phyloP scores from a whole-genome alignment of 2,329 filamentous ascomycete genomes.

The Tolypocladium tundrense region DNA sequence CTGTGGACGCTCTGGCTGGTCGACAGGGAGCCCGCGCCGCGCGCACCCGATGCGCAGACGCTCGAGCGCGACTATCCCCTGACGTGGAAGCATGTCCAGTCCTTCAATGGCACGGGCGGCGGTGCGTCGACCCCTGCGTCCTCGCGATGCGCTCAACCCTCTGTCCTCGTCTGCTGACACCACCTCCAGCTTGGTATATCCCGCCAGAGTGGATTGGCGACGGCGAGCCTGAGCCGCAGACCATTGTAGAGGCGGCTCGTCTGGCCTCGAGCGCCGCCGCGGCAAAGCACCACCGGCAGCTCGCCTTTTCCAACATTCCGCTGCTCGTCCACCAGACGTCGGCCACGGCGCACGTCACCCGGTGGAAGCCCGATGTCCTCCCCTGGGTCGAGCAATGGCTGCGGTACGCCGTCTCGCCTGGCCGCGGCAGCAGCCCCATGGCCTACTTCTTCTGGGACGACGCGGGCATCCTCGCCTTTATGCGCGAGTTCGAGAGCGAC shows the following conservation, averaged over 20 bases:
- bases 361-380: constrained; percentile 9
- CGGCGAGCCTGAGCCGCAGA: constrained; percentile 4
- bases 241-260: constrained; percentile 11
- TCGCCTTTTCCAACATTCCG: constrained; percentile 13
- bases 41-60: not conserved
- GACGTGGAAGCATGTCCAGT: constrained; percentile 10
- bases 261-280: constrained; percentile 9
- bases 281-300: constrained; percentile 4
- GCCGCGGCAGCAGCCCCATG: constrained; percentile 6
- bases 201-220: constrained; percentile 9
- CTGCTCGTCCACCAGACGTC: constrained; percentile 13
- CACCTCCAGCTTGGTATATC: constrained; percentile 11
- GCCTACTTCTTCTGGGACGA: constrained; percentile 15
- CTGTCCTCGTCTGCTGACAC: not conserved
- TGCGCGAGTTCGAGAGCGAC: constrained; percentile 8
- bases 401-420: constrained; percentile 3
- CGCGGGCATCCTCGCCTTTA: constrained; percentile 8
- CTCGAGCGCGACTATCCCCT: constrained; percentile 6
- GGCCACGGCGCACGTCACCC: constrained; percentile 6
- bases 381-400: constrained; percentile 13
- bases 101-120: constrained; percentile 8
- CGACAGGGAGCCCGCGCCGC: not conserved
- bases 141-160: not conserved
- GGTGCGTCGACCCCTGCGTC: constrained; percentile 5
- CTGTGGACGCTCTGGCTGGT: constrained; percentile 2